Evolutionary conservation across 2,329 filamentous ascomycete genomes (phyloP).

Genomic region (Elsinoe australis): DNA sequence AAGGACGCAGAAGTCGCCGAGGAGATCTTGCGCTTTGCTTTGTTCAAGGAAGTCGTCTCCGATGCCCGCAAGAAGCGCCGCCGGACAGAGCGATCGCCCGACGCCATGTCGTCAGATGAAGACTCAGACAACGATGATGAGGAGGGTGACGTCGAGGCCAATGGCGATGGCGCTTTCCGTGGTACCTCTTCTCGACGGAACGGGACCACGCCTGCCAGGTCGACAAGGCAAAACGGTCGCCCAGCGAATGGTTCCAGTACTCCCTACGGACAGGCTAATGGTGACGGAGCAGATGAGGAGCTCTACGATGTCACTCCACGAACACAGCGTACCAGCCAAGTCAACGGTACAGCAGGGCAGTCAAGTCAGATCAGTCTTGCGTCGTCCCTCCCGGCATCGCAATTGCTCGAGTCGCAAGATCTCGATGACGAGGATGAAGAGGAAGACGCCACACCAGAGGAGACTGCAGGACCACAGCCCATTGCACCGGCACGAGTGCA

Average conservation of each 20-base stretch:
- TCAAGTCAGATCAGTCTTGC: slow-evolving; percentile 62
- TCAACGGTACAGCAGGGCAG: slow-evolving; percentile 34
- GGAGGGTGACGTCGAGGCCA: slow-evolving; percentile 51
- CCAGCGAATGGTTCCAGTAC: slow-evolving; percentile 21
- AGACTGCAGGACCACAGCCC: slow-evolving; percentile 37
- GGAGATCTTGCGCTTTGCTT: slow-evolving; percentile 80
- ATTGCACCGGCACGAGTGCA: slow-evolving; percentile 58
- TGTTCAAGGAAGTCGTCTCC: slow-evolving; percentile 90
- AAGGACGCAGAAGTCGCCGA: slow-evolving; percentile 83
- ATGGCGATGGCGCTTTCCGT: slow-evolving; percentile 27
- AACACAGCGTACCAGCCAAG: slow-evolving; percentile 36
- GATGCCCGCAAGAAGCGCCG: slow-evolving; percentile 75
- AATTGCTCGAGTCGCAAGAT: slow-evolving; percentile 52
- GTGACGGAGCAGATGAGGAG: slow-evolving; percentile 42
- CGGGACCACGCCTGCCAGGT: slow-evolving; percentile 22
- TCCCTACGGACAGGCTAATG: slow-evolving; percentile 22
- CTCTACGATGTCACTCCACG: slow-evolving; percentile 47
- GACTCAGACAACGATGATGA: slow-evolving; percentile 50
- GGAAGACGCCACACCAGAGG: slow-evolving; percentile 28
- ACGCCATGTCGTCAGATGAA: slow-evolving; percentile 48
- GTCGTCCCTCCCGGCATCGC: slow-evolving; percentile 71
- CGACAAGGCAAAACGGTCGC: slow-evolving; percentile 22
- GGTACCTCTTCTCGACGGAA: slow-evolving; percentile 22
- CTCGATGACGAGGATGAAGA: slow-evolving; percentile 26
- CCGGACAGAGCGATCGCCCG: slow-evolving; percentile 57